A percentile compares a stretch with the other conserved stretches of the same genome.
Evolutionary conservation across 2,329 filamentous ascomycete species (phyloP).

Genomic region (Cyphellophora europaea): DNA sequence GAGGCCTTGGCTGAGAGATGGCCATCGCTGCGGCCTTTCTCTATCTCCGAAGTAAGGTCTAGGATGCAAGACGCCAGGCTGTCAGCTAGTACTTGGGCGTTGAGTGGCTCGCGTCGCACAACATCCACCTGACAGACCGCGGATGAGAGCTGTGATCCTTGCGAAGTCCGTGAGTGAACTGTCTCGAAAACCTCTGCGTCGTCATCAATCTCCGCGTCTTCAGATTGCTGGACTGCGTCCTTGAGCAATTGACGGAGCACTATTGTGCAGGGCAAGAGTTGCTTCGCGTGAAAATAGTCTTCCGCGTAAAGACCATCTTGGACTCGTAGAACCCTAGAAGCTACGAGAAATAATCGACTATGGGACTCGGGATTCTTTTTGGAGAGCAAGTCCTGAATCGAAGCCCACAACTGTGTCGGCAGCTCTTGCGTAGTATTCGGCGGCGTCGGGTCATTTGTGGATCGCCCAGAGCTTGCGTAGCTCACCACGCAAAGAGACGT

Average conservation of each 20-base stretch:
- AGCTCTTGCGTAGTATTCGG: background rate
- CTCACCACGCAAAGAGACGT: background rate
- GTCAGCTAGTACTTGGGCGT: background rate
- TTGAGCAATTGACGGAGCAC: no score
- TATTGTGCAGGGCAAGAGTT: background rate
- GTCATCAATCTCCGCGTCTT: no score
- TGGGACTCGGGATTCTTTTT: background rate
- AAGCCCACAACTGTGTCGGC: background rate
- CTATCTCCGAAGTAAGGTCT: background rate
- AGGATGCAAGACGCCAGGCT: background rate
- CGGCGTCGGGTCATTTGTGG: background rate
- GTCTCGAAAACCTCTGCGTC: no score
- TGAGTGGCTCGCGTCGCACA: background rate
- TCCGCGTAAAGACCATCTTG: background rate
- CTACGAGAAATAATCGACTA: background rate
- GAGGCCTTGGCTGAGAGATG: constrained; percentile 1
- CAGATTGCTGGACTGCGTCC: no score
- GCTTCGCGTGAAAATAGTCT: background rate
- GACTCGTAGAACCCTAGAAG: background rate
- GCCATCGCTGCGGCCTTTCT: background rate
- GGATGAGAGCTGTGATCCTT: no score
- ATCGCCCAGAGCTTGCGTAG: background rate
- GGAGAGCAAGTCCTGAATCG: background rate
- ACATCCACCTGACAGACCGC: no score
- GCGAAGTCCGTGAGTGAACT: no score